These are phyloP conservation scores for Cyclotella cryptica DNA, from an alignment of 108 stramenopile species.

Conservation along the genomic window DNA sequence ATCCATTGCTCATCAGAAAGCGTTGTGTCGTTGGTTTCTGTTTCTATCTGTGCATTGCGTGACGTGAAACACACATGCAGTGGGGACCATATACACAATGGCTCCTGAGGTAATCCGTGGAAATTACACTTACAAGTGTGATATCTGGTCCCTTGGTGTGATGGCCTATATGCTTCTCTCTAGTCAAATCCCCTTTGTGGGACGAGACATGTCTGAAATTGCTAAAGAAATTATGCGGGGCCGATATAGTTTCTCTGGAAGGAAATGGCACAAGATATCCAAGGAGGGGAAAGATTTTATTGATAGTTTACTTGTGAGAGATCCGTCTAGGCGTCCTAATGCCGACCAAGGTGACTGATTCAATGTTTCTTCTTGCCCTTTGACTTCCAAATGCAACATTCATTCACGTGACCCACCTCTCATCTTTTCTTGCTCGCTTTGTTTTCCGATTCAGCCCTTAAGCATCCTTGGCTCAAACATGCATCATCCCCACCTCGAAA, in stretches of 20 bases:
- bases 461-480: conserved; percentile 29
- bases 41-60: too few relatives aligned
- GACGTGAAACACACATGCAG: too few relatives aligned
- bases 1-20: too few relatives aligned
- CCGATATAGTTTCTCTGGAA: conserved; percentile 60
- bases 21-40: too few relatives aligned
- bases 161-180: conserved; percentile 80
- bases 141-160: conserved; percentile 86
- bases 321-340: conserved; percentile 50
- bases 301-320: conserved; percentile 37
- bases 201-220: conserved; percentile 62
- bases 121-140: conserved; percentile 73
- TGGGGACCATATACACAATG: conserved; percentile 88
- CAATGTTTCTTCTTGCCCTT: background rate
- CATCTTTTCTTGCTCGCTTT: background rate
- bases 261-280: conserved; percentile 66
- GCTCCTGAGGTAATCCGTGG: conserved; percentile 87
- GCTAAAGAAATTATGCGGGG: conserved; percentile 69
- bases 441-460: background rate
- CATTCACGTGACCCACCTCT: background rate
- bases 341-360: conserved; percentile 33
- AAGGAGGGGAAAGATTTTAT: conserved; percentile 62
- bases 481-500: background rate
- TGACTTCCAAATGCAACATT: background rate
- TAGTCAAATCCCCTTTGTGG: conserved; percentile 78